These are phyloP conservation scores for Alternaria incomplexa DNA, from an alignment of 2,329 filamentous ascomycete species.

Conservation along the genomic window DNA sequence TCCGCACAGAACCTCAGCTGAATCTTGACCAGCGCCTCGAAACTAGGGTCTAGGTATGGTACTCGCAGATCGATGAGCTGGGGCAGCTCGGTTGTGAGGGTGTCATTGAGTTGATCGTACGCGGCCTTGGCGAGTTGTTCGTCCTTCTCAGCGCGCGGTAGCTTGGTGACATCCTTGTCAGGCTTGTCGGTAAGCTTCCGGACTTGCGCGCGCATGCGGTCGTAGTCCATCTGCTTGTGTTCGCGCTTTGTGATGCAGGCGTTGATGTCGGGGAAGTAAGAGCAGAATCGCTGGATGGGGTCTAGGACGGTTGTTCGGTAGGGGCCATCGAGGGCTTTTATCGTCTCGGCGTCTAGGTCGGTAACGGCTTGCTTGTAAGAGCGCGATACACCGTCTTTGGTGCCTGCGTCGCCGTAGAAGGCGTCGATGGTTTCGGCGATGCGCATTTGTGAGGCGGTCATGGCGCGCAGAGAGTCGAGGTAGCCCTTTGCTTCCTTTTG, in stretches of 20 bases:
- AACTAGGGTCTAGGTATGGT: constrained; percentile 94
- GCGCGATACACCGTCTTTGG: constrained; percentile 90
- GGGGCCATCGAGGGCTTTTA: constrained; percentile 95
- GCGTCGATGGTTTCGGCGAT: constrained; percentile 99
- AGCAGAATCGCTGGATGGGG: constrained; percentile 93
- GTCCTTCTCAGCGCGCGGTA: constrained; percentile 95
- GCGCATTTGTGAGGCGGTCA: constrained; percentile 99
- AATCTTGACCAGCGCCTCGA: constrained; percentile 98
- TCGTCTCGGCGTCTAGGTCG: constrained; percentile 95
- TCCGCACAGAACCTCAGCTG: constrained; percentile 97
- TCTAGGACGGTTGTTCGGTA: constrained; percentile 94
- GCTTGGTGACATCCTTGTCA: constrained; percentile 96
- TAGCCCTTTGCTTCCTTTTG: constrained; percentile 99
- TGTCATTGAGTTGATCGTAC: constrained; percentile 97
- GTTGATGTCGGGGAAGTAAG: constrained; percentile 98
- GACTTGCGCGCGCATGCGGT: constrained; percentile 91
- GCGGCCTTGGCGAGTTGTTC: constrained; percentile 90
- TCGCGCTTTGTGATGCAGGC: constrained; percentile 99
- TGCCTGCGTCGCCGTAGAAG: constrained; percentile 96
- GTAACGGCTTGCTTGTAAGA: constrained; percentile 99
- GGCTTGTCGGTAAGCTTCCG: constrained; percentile 98
- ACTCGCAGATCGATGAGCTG: constrained; percentile 96
- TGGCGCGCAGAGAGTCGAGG: constrained; percentile 92
- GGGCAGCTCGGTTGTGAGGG: constrained; percentile 88
- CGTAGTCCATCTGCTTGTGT: constrained; percentile 98